Evolutionary conservation across 352 stramenopile genomes (phyloP), one percentile per base, ranked within the genome.

Genomic region (Globisporangium recalcitrans): DNA sequence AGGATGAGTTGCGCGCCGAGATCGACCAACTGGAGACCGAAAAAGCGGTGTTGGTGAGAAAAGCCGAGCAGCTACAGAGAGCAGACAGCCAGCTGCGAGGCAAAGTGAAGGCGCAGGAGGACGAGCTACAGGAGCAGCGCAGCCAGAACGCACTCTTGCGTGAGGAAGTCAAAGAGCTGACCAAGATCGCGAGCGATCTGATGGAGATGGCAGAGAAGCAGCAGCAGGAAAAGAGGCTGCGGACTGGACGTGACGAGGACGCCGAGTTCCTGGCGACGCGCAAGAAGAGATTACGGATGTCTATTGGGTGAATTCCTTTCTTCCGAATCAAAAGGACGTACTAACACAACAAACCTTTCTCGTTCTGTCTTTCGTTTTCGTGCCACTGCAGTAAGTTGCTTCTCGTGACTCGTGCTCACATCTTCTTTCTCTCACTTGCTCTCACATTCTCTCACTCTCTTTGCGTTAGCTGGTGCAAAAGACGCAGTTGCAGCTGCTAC

Each of bases 141-240:
- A 57, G 69, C 36, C 48, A 80, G 22, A 87, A 77, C 2, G 56
- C 79, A 26, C 24, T 51, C 34, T 57, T 88, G 29, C 63, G 72
- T 19, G 60, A 60, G 0, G 78, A 89, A 31, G 85, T 83, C 60
- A 73, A 78, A 51, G 80, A 87, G 29, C 60, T 91, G 6, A 70
- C 64, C 9, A 69, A 79, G 47, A 87, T 90, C 44, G 82, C 80
- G 19, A 88, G 60, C 22, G 80, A 89, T 26, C 63, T 88, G 24
- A 75, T 91, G 74, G 74, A 89, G 40, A 87, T 88, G 75, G 75
- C 73, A 0, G 81, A 91, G 61, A 68, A 71, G 26, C 69, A 85
- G 48, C 77, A 87, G 44, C 66, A 66, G 21, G 70, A 88, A 34
- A 76, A 64, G 34, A 58, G 60, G 5, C 62, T 63, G 32, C 34